Evolutionary conservation across 1,284 basidiomycete species (phyloP), one percentile per base, ranked within the genome.

Genomic region (Ustilago trichophora): DNA sequence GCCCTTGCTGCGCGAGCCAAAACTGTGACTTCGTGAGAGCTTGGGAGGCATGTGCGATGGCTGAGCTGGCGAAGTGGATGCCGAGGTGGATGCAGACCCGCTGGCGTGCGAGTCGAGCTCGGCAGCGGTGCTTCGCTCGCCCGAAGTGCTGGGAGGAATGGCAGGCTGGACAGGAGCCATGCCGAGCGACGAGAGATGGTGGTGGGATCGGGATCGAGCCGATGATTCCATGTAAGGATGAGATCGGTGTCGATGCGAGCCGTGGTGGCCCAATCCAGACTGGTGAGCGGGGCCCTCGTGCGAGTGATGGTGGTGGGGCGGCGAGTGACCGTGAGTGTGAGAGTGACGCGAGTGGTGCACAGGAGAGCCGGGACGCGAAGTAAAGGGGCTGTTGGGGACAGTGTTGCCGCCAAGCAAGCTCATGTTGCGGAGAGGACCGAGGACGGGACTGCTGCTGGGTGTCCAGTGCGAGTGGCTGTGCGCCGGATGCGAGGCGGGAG

Each of bases 361-460:
- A 3, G 77, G 77, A 6, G 78, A 80, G 38, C 69, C 66, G 4
- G 78, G 72, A 11, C 78, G 65, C 24, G 76, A 78, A 3, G 73
- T 59, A 41, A 65, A 50, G 6, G 78, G 78, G 46, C 71, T 74
- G 66, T 75, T 80, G 40, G 76, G 76, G 24, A 77, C 76, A 25
- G 77, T 80, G 41, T 69, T 66, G 38, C 67, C 66, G 25, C 75
- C 75, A 24, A 80, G 70, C 29, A 80, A 46, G 45, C 71, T 76
- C 77, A 80, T 78, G 54, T 69, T 78, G 37, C 76, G 72, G 40
- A 80, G 51, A 32, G 78, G 76, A 21, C 76, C 78, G 6, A 80
- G 73, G 7, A 80, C 78, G 40, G 78, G 78, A 34, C 75, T 77
- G 52, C 76, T 73, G 35, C 75, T 77, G 11, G 78, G 78, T 9